Evolutionary conservation across 1,284 basidiomycete genomes (phyloP), one percentile per base, ranked within the genome.

Genomic region (Pyrrhoderma lamaoense): DNA sequence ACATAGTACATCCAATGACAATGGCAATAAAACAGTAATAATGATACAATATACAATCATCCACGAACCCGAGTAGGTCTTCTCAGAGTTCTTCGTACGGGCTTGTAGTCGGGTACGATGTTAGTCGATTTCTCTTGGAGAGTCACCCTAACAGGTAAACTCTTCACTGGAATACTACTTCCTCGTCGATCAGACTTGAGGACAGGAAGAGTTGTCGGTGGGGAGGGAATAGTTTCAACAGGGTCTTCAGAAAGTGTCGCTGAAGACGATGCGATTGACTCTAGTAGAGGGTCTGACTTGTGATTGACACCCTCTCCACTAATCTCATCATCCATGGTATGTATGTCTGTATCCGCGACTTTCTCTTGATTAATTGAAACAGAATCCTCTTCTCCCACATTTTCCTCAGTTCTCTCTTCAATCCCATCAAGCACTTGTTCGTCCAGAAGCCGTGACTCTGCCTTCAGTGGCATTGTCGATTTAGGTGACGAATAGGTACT

Each of bases 111-210:
- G 13, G 35, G 23, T 8, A 52, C 38, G 34, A 54, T 50, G 23
- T 54, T 54, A 23, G 52, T 54, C n/a, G 47, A 49, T 35, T 50
- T 54, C 38, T 54, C 52, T 27, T 49, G 52, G 25, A 54, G 36
- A 9, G 52, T 50, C 36, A 39, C 8, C 16, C 51, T 42, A 19
- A 42, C 45, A 1, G 51, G 51, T 27, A 42, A 39, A 21, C 13
- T 23, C 25, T 52, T 52, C 45, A 52, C 39, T 9, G 51, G 45
- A 22, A 46, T 39, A n/a, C 23, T 38, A 25, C 36, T 43, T 21
- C 46, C 50, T 21, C 37, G 18, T 18, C 42, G 44, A 40, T 16
- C 21, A 4, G 27, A 38, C 36, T 42, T 47, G 18, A 38, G 27
- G 7, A 18, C 45, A 11, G 23, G 18, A 35, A 25, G 21, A 13